These are phyloP conservation scores for Fusarium sororula DNA, from an alignment of 2,329 filamentous ascomycete species.

Conservation along the genomic window DNA sequence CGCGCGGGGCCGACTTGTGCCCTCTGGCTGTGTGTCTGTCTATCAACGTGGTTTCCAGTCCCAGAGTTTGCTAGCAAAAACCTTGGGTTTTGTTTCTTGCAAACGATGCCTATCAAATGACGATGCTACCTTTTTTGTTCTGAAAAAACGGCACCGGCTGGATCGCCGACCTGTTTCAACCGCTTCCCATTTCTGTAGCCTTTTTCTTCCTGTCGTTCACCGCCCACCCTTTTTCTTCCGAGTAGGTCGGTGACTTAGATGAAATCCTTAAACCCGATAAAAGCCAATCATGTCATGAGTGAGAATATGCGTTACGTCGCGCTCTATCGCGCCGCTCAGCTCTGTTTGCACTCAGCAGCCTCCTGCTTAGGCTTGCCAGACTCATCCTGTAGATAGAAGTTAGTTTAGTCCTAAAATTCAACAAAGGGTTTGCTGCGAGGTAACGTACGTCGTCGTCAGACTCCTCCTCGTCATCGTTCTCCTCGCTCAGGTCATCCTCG, in stretches of 20 bases:
- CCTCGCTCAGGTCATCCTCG: constrained; percentile 84
- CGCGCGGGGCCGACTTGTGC: constrained; percentile 37
- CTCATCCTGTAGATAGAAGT: constrained; percentile 70
- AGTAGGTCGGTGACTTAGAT: constrained; percentile 37
- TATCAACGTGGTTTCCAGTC: constrained; percentile 41
- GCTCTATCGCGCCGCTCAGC: constrained; percentile 65
- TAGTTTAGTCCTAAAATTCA: background rate
- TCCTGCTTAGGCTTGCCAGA: constrained; percentile 92
- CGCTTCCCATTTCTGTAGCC: constrained; percentile 42
- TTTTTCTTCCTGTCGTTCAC: constrained; percentile 39
- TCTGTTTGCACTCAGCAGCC: constrained; percentile 95
- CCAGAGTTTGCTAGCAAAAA: constrained; percentile 39
- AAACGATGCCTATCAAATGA: constrained; percentile 43
- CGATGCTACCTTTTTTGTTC: constrained; percentile 38
- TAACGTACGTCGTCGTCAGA: constrained; percentile 78
- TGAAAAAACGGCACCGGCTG: constrained; percentile 42
- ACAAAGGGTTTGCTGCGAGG: background rate
- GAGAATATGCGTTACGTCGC: constrained; percentile 26
- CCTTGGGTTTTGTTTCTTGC: constrained; percentile 33
- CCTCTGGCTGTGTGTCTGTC: constrained; percentile 44
- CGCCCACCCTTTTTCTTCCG: constrained; percentile 31
- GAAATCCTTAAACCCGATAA: constrained; percentile 35
- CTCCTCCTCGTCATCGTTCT: constrained; percentile 84
- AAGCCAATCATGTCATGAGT: constrained; percentile 42
- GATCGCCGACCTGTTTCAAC: constrained; percentile 39